phyloP scores from a whole-genome alignment of 78 protist genomes.

The Tieghemostelium lacteum region DNA sequence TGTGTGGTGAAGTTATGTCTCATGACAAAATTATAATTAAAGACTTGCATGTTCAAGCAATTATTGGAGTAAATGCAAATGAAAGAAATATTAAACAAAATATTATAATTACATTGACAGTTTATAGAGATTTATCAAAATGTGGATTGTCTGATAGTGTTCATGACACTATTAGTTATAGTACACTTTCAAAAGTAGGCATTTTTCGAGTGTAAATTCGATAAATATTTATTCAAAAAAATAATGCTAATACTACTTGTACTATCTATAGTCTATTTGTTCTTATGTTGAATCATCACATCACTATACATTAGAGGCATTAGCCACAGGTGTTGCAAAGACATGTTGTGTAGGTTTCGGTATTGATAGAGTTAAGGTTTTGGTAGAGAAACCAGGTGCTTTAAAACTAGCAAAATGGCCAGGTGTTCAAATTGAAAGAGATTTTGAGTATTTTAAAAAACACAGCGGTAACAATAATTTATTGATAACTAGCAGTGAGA shows the following conservation, averaged over 20 bases:
- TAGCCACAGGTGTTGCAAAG: constrained; percentile 79
- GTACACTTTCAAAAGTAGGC: constrained; percentile 59
- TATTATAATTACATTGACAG: constrained; percentile 34
- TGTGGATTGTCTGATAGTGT: constrained; percentile 75
- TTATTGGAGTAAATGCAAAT: constrained; percentile 79
- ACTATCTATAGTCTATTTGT: not conserved
- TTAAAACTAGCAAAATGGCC: constrained; percentile 79
- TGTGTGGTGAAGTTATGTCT: too few relatives aligned
- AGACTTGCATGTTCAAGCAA: constrained; percentile 73
- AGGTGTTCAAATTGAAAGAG: constrained; percentile 68
- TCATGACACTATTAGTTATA: constrained; percentile 57
- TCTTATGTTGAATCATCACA: constrained; percentile 76
- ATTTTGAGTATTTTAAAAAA: constrained; percentile 56
- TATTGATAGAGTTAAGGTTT: constrained; percentile 59
- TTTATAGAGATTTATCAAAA: constrained; percentile 50
- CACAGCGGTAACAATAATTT: too few relatives aligned
- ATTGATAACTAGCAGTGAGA: constrained; percentile 9
- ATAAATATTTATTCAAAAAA: not conserved
- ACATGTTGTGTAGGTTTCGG: constrained; percentile 77
- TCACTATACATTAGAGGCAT: constrained; percentile 73
- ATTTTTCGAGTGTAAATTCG: not conserved
- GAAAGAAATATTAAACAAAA: constrained; percentile 73
- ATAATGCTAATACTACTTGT: not conserved
- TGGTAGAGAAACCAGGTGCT: constrained; percentile 75
- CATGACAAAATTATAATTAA: constrained; percentile 69